Percentiles rank a stretch among this genome's conserved stretches.
Conservation (phyloP, 169 alveolate species). For the Cryptosporidium parvum region DNA sequence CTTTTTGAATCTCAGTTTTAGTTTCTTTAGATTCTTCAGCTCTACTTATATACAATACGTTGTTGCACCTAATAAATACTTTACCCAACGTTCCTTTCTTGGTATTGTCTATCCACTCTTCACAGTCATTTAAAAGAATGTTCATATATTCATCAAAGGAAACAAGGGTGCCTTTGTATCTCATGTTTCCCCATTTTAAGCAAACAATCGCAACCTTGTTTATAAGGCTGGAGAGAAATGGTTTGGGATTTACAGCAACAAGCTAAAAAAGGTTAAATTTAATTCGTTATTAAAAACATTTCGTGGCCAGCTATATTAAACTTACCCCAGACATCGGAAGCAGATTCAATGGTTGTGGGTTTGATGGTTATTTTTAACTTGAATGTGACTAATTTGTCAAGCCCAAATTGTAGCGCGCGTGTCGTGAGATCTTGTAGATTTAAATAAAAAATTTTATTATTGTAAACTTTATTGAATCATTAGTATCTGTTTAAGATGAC, state of each 20-base stretch:
- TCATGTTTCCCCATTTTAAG: slow-evolving; percentile 95
- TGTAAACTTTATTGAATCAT: neutral
- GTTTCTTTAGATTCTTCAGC: slow-evolving; percentile 82
- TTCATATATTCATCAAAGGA: slow-evolving; percentile 93
- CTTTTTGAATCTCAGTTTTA: slow-evolving; percentile 17
- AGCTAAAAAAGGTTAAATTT: slow-evolving; percentile 68
- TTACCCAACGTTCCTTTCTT: slow-evolving; percentile 92
- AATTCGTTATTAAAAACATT: neutral
- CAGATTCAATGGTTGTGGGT: neutral
- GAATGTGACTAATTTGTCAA: neutral
- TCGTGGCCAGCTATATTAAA: neutral
- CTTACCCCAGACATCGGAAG: slow-evolving; percentile 71
- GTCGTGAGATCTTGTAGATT: slow-evolving; percentile 7
- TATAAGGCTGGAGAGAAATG: slow-evolving; percentile 90
- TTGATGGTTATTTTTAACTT: neutral
- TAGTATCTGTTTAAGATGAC: neutral
- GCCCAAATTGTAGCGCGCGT: neutral
- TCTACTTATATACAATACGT: slow-evolving; percentile 87
- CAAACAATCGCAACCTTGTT: slow-evolving; percentile 91
- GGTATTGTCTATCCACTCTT: slow-evolving; percentile 93
- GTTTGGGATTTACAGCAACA: slow-evolving; percentile 94
- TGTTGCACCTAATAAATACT: slow-evolving; percentile 88
- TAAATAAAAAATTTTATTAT: neutral
- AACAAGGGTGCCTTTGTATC: slow-evolving; percentile 91
- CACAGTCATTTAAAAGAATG: slow-evolving; percentile 89